Base-by-base conservation (phyloP, 148 eudicot genomes). In the Limonium bicolor region DNA sequence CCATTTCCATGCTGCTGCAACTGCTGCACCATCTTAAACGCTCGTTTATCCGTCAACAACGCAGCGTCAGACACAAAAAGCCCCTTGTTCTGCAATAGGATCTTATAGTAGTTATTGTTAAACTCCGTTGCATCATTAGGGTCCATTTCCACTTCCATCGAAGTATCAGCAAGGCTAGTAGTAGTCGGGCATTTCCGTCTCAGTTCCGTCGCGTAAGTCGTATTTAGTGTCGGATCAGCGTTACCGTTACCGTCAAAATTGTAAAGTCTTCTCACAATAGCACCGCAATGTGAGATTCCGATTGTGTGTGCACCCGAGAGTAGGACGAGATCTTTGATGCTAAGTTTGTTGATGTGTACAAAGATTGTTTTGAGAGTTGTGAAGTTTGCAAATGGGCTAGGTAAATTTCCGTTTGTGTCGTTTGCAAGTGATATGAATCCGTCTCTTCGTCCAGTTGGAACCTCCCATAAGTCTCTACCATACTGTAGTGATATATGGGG, bases 241-340 rank as follows among this genome's bases (percentile, higher is more conserved):
- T 75, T 82, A 0, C 69, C 80, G 19, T 49, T 55, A 14, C 87
- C 94, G 11, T 68, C 72, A 71, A 69, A 75, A 28, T 82, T 82
- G 76, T 78, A 78, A 18, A 82, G 29, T 1, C 94, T 68, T 8
- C 7, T 34, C 2, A 38, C 0, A 39, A 78, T 53, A 32, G 47
- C 23, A 14, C 39, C 18, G 65, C 94, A 82, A 23, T 74, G 86
- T 2, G 70, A 55, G 4, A 57, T 50, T 32, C 94, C 86, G 8
- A 74, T 69, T 9, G 94, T 74, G 63, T 82, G 94, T 27, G 68
- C 62, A 12, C 42, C 23, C 20, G 10, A 38, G 11, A 16, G 6
- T 35, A 14, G 50, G 3, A 55, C 59, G 6, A 55, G 59, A n/a
- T 55, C 59, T 7, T 20, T 7, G 9, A 53, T 31, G 14, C 26